phyloP scores from a whole-genome alignment of 225 moss, liverwort and hornwort genomes.

The Thuidium tamariscinum region DNA sequence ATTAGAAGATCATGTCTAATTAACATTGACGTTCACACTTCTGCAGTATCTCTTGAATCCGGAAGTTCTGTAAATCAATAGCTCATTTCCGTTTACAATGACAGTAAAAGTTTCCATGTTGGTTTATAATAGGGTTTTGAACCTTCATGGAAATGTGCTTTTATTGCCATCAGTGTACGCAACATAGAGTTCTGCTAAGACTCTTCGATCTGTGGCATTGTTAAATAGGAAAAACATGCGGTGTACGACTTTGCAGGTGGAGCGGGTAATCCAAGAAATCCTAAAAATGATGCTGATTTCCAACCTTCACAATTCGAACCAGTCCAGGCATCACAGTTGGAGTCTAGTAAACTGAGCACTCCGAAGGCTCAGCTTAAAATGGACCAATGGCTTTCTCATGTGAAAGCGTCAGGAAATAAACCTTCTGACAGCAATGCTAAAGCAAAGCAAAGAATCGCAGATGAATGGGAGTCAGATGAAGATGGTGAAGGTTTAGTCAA shows the following conservation, averaged over 20 bases:
- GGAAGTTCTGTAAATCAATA: neutral
- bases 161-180: neutral
- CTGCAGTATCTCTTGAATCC: neutral
- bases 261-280: slow-evolving; percentile 43
- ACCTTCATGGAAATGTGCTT: neutral
- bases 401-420: slow-evolving; percentile 4
- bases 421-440: slow-evolving; percentile 15
- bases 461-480: slow-evolving; percentile 32
- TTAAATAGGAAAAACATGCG: slow-evolving; percentile 60
- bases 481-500: slow-evolving; percentile 9
- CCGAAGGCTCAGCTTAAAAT: slow-evolving; percentile 47
- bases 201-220: slow-evolving; percentile 10
- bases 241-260: slow-evolving; percentile 68
- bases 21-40: neutral
- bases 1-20: neutral
- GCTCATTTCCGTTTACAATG: neutral
- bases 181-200: slow-evolving; percentile 1
- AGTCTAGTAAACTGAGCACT: slow-evolving; percentile 23
- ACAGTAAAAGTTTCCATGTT: neutral
- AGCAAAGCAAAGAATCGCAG: neutral
- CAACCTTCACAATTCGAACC: slow-evolving; percentile 9
- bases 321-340: slow-evolving; percentile 9
- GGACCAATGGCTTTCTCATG: slow-evolving; percentile 29
- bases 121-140: neutral
- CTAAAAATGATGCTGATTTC: slow-evolving; percentile 8